Conservation (phyloP, 2,329 filamentous ascomycete genomes). For the Alternaria brassicae region DNA sequence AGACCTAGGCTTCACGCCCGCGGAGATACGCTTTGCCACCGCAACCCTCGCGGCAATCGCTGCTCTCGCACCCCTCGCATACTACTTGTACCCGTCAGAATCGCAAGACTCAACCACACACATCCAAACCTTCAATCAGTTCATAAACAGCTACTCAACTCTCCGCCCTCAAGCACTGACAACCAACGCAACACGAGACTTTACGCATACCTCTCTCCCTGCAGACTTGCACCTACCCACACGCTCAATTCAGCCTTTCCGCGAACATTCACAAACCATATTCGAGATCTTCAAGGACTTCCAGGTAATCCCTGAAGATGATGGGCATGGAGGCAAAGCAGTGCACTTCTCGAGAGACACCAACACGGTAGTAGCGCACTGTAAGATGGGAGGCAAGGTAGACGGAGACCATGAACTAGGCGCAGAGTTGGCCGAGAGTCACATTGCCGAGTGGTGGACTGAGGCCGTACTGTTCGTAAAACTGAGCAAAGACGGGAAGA, state of each 20-base stretch:
- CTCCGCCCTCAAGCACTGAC: conserved; percentile 52
- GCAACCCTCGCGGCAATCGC: conserved; percentile 26
- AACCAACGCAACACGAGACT: conserved; percentile 45
- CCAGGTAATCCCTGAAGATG: conserved; percentile 48
- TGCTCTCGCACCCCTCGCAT: conserved; percentile 22
- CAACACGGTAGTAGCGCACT: conserved; percentile 49
- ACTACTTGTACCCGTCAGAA: conserved; percentile 21
- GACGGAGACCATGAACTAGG: conserved; percentile 27
- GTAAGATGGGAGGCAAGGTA: conserved; percentile 37
- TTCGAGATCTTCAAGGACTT: conserved; percentile 54
- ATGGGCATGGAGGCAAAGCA: conserved; percentile 41
- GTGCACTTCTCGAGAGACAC: conserved; percentile 31
- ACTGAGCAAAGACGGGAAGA: conserved; percentile 31
- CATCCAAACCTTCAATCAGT: conserved; percentile 37
- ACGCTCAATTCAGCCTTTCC: conserved; percentile 49
- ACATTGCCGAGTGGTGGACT: conserved; percentile 35
- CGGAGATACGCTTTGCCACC: conserved; percentile 30
- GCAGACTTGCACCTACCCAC: conserved; percentile 50
- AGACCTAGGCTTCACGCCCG: conserved; percentile 21
- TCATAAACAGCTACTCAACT: conserved; percentile 52
- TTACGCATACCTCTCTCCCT: conserved; percentile 53
- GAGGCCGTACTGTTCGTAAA: conserved; percentile 36
- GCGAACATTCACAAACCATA: conserved; percentile 50
- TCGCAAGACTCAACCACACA: conserved; percentile 27
- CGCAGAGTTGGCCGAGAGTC: conserved; percentile 22